Conservation (phyloP, 2,329 filamentous ascomycete genomes). For the Penicillium sp. region DNA sequence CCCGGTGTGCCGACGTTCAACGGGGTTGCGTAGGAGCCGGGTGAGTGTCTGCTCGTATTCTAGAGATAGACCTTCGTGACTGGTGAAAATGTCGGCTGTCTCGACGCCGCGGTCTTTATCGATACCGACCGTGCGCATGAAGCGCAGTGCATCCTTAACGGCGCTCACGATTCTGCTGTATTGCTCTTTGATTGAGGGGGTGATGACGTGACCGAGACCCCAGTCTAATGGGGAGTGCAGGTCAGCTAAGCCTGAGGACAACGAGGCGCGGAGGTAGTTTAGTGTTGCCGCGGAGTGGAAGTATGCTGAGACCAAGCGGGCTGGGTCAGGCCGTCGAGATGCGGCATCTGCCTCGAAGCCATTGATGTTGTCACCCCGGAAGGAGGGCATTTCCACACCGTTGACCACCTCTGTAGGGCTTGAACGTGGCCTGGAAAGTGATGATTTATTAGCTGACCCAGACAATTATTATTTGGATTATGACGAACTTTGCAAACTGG, state of each 20-base stretch:
- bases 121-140: slow-evolving; percentile 91
- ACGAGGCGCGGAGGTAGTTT: slow-evolving; percentile 84
- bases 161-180: slow-evolving; percentile 82
- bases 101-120: slow-evolving; percentile 81
- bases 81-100: slow-evolving; percentile 92
- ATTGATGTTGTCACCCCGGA: slow-evolving; percentile 94
- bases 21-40: slow-evolving; percentile 60
- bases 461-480: not conserved
- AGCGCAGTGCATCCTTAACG: slow-evolving; percentile 86
- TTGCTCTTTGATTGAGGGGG: slow-evolving; percentile 78
- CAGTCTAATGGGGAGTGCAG: slow-evolving; percentile 92
- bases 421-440: slow-evolving; percentile 64
- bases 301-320: slow-evolving; percentile 84
- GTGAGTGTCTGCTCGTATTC: slow-evolving; percentile 93
- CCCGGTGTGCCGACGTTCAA: slow-evolving; percentile 22
- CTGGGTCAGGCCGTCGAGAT: slow-evolving; percentile 78
- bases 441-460: not conserved
- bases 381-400: slow-evolving; percentile 80
- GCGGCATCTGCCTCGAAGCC: slow-evolving; percentile 67
- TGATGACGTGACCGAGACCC: slow-evolving; percentile 87
- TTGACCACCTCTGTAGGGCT: slow-evolving; percentile 81
- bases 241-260: slow-evolving; percentile 88
- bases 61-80: slow-evolving; percentile 88
- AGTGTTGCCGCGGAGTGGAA: slow-evolving; percentile 93
- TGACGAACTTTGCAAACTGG: slow-evolving; percentile 78